Conservation (phyloP, 2,329 filamentous ascomycete genomes). For the Colletotrichum sp. region DNA sequence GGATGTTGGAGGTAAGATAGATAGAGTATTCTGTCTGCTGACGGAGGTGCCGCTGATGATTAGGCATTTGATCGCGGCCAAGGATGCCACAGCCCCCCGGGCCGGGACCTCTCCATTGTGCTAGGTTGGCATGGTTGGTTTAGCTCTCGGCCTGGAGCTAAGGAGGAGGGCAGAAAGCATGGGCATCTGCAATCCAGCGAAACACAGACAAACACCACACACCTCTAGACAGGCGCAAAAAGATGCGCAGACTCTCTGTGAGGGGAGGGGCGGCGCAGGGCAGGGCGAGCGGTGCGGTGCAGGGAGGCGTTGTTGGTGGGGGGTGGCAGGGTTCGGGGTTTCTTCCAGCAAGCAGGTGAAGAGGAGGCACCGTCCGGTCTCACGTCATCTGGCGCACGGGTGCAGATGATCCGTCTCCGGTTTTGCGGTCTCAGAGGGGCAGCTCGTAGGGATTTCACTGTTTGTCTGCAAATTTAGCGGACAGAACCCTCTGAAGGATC, state of each 20-base stretch:
- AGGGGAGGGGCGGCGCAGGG: not conserved
- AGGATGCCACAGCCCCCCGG: slow-evolving; percentile 11
- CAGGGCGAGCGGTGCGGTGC: not conserved
- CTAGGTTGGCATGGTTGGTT: not conserved
- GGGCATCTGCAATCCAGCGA: not conserved
- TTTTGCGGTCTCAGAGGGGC: not conserved
- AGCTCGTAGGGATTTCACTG: not conserved
- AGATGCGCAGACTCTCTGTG: not conserved
- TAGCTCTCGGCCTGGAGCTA: not conserved
- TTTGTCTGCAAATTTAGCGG: not conserved
- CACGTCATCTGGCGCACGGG: slow-evolving; percentile 18
- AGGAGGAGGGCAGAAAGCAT: not conserved
- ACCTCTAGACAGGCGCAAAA: not conserved
- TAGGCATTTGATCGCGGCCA: not conserved
- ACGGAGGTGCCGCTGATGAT: not conserved
- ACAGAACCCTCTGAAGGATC: not conserved
- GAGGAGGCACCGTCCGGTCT: not conserved
- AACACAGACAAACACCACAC: not conserved
- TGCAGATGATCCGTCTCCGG: slow-evolving; percentile 1
- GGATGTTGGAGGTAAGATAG: not conserved
- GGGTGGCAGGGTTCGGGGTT: not conserved
- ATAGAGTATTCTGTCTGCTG: not conserved
- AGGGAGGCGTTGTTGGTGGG: not conserved
- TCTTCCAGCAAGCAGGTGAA: not conserved
- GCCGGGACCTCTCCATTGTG: not conserved